phyloP scores from a whole-genome alignment of 2,329 filamentous ascomycete genomes.

The Thelonectria rubi region DNA sequence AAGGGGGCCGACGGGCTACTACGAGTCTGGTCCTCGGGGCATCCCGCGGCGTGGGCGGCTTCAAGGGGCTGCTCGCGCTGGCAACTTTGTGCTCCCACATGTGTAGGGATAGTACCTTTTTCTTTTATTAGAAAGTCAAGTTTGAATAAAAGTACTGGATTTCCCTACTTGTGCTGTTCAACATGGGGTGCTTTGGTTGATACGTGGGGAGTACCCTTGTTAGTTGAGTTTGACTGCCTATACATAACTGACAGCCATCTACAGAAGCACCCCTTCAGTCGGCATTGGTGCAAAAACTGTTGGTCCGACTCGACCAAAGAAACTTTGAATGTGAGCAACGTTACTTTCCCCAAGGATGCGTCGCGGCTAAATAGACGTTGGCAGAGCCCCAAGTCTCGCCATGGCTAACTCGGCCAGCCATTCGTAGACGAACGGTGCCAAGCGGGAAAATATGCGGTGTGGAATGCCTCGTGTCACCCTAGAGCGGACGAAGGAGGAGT shows the following conservation, averaged over 20 bases:
- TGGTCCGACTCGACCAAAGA: slow-evolving; percentile 1
- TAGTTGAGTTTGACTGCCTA: too few relatives aligned
- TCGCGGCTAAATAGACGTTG: slow-evolving; percentile 17
- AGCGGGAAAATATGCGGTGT: not conserved
- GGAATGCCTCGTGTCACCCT: not conserved
- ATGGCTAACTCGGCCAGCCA: not conserved
- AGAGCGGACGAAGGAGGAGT: slow-evolving; percentile 2
- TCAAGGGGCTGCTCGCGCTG: not conserved
- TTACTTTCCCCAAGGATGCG: not conserved
- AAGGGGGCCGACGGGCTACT: not conserved
- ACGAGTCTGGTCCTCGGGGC: not conserved
- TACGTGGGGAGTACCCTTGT: too few relatives aligned
- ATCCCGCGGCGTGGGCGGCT: not conserved
- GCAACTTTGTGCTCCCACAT: not conserved
- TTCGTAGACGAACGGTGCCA: not conserved
- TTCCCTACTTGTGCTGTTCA: not conserved
- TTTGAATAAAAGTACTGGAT: slow-evolving; percentile 22
- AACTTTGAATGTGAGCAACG: slow-evolving; percentile 7
- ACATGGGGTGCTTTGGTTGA: not conserved
- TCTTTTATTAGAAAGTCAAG: slow-evolving; percentile 21
- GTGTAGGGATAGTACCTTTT: slow-evolving; percentile 10
- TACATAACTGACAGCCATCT: too few relatives aligned
- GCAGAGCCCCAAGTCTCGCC: slow-evolving; percentile 7
- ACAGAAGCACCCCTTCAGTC: too few relatives aligned
- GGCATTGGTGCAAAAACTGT: slow-evolving; percentile 11